phyloP scores from a whole-genome alignment of 805 yeast genomes.

The Sporopachydermia lactativora region DNA sequence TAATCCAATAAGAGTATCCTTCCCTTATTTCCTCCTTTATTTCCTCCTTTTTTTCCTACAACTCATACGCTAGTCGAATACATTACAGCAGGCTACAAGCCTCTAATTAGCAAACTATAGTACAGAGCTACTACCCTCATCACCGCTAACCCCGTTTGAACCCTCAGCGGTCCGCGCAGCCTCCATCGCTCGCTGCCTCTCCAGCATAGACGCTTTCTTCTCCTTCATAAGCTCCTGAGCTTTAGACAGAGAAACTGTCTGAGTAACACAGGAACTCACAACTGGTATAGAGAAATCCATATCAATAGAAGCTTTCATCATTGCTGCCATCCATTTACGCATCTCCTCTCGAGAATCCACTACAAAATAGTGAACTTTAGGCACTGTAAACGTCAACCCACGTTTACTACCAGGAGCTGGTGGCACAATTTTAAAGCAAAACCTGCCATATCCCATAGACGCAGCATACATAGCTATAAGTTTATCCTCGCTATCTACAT shows the following conservation, averaged over 20 bases:
- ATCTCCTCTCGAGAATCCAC: constrained; percentile 84
- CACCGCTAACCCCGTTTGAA: no score
- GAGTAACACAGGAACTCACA: constrained; percentile 83
- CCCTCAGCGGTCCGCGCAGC: no score
- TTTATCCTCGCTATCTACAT: constrained; percentile 59
- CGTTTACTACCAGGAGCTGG: constrained; percentile 96
- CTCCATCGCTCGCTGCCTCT: background rate
- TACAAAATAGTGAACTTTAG: constrained; percentile 90
- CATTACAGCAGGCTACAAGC: no score
- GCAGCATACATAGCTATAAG: constrained; percentile 82
- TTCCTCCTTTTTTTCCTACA: no score
- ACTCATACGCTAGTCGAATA: no score
- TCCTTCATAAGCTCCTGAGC: constrained; percentile 57
- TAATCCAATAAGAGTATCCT: no score
- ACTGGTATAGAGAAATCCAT: constrained; percentile 88
- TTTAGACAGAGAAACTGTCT: constrained; percentile 77
- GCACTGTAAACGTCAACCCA: constrained; percentile 93
- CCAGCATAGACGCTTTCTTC: background rate
- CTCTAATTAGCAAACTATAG: no score
- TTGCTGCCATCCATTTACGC: constrained; percentile 90
- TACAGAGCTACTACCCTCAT: no score
- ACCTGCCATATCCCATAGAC: constrained; percentile 85
- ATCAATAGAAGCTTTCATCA: constrained; percentile 93
- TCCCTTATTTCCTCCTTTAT: no score
- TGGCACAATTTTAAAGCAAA: constrained; percentile 84